phyloP scores from a whole-genome alignment of 2,329 filamentous ascomycete species.

The Piedraia hortae region DNA sequence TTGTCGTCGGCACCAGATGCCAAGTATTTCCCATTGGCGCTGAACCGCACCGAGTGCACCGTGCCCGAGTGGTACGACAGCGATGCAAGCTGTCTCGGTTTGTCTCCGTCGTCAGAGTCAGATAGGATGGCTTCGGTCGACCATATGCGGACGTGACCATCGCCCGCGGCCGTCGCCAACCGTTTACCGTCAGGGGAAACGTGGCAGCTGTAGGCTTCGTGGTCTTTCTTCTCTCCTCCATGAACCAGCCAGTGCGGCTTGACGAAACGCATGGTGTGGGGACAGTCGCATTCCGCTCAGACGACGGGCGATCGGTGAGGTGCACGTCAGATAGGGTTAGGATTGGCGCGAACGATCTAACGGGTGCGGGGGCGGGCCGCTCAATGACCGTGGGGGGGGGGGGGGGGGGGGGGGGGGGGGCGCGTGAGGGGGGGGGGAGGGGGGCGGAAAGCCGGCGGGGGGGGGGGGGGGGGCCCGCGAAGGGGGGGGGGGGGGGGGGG shows the following conservation, averaged over 20 bases:
- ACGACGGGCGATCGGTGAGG: no score
- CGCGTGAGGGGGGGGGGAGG: no score
- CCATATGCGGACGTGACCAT: conserved; percentile 94
- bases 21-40: conserved; percentile 77
- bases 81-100: conserved; percentile 79
- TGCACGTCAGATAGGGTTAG: no score
- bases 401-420: no score
- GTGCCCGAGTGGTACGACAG: conserved; percentile 97
- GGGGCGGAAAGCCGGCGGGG: no score
- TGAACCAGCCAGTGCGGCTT: conserved; percentile 92
- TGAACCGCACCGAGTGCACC: conserved; percentile 91
- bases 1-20: conserved; percentile 96
- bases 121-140: conserved; percentile 82
- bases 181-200: conserved; percentile 77
- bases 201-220: conserved; percentile 95
- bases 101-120: conserved; percentile 38
- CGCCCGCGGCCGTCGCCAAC: conserved; percentile 81
- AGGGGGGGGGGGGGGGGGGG: no score
- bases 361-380: no score
- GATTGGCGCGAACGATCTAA: no score
- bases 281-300: conserved; percentile 1
- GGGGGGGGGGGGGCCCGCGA: no score
- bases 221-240: conserved; percentile 91
- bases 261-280: conserved; percentile 35
- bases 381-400: no score